phyloP scores from a whole-genome alignment of 495 filamentous ascomycete species.

The Neurospora tetraspora region DNA sequence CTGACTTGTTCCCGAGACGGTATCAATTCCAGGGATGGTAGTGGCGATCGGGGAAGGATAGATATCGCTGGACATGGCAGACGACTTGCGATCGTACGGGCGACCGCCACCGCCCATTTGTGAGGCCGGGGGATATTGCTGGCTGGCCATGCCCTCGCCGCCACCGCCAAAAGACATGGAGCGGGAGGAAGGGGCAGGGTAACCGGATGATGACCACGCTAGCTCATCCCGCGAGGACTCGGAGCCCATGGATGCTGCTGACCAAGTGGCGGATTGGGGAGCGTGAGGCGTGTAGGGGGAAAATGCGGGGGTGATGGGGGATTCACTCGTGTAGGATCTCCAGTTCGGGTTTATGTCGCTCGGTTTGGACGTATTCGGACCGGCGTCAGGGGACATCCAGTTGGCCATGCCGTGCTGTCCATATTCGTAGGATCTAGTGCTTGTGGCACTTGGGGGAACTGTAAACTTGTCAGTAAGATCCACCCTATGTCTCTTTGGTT shows the following conservation, averaged over 20 bases:
- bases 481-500: background rate
- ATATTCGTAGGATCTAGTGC: slow-evolving; percentile 27
- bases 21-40: slow-evolving; percentile 29
- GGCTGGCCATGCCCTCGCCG: slow-evolving; percentile 23
- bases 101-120: slow-evolving; percentile 18
- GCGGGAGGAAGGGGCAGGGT: slow-evolving; percentile 28
- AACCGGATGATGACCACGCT: slow-evolving; percentile 23
- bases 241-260: slow-evolving; percentile 21
- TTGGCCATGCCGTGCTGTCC: slow-evolving; percentile 29
- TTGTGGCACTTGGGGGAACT: slow-evolving; percentile 27
- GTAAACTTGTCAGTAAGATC: slow-evolving; percentile 20
- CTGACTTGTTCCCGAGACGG: slow-evolving; percentile 23
- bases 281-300: slow-evolving; percentile 31
- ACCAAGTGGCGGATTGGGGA: slow-evolving; percentile 31
- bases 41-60: slow-evolving; percentile 29
- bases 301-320: slow-evolving; percentile 31
- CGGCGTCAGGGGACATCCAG: slow-evolving; percentile 35
- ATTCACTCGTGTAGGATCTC: slow-evolving; percentile 29
- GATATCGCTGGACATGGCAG: slow-evolving; percentile 23
- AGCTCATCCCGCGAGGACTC: slow-evolving; percentile 25
- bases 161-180: slow-evolving; percentile 36
- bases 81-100: slow-evolving; percentile 27
- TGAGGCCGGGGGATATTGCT: slow-evolving; percentile 24
- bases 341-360: slow-evolving; percentile 26
- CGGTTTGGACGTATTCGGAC: slow-evolving; percentile 24